Percentiles rank a stretch among this genome's conserved stretches.
Conservation (phyloP, 345 rosid species). For the Mercurialis annua region DNA sequence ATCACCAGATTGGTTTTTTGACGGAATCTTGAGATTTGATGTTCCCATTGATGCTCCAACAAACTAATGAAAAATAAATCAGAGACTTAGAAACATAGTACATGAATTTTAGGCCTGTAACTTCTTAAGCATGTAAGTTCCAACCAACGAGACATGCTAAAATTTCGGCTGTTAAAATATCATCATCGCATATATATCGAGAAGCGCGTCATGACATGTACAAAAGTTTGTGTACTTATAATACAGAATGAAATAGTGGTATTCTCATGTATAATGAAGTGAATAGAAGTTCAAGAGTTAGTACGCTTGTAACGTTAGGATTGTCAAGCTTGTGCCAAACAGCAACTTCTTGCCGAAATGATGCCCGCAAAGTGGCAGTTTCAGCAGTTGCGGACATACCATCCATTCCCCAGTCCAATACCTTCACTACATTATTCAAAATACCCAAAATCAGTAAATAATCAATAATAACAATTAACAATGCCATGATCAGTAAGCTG, state of each 20-base stretch:
- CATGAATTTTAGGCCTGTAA: neutral
- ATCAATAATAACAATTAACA: slow-evolving; percentile 7
- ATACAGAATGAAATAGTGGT: neutral
- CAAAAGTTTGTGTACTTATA: slow-evolving; percentile 1
- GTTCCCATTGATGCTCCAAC: slow-evolving; percentile 97
- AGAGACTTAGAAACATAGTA: slow-evolving; percentile 5
- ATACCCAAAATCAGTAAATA: slow-evolving; percentile 8
- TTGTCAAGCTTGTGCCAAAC: slow-evolving; percentile 96
- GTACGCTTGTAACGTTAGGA: slow-evolving; percentile 87
- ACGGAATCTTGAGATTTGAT: slow-evolving; percentile 70
- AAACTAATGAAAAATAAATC: slow-evolving; percentile 46
- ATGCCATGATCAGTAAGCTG: neutral
- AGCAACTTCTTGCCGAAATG: slow-evolving; percentile 85
- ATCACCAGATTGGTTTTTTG: slow-evolving; percentile 34
- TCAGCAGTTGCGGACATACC: slow-evolving; percentile 56
- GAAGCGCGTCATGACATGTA: neutral
- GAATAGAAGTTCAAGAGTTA: slow-evolving; percentile 11
- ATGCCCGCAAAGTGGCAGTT: slow-evolving; percentile 71
- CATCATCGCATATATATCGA: neutral
- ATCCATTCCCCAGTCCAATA: slow-evolving; percentile 92
- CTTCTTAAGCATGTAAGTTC: neutral
- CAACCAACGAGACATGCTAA: neutral
- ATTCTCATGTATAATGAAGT: neutral
- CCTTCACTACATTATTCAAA: slow-evolving; percentile 55
- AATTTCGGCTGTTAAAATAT: neutral